Evolutionary conservation across 352 stramenopile genomes (phyloP).

Genomic region (Pythium utonaiense): DNA sequence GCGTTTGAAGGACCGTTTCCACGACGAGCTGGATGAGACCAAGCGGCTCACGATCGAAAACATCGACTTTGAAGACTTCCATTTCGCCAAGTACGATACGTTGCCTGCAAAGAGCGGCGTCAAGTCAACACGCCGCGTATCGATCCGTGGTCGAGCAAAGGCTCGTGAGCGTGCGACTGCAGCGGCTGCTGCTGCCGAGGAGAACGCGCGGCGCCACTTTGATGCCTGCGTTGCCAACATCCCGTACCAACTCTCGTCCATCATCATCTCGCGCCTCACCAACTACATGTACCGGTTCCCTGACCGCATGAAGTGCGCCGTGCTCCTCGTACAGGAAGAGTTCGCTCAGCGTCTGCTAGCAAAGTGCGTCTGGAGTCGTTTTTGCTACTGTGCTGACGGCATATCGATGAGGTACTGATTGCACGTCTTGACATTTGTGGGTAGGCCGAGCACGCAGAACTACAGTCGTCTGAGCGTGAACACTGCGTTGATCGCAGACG

Average conservation of each 20-base stretch:
- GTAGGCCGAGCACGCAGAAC: constrained; percentile 61
- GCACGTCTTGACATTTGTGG: too few species aligned
- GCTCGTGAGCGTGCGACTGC: constrained; percentile 12
- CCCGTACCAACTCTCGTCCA: constrained; percentile 84
- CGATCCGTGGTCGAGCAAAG: constrained; percentile 6
- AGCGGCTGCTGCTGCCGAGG: neutral
- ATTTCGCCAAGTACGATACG: constrained; percentile 22
- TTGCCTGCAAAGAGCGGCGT: neutral
- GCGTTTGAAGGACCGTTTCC: constrained; percentile 60
- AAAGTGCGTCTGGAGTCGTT: constrained; percentile 26
- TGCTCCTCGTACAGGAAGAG: constrained; percentile 84
- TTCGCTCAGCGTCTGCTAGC: constrained; percentile 74
- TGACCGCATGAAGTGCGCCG: constrained; percentile 47
- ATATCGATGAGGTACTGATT: too few species aligned
- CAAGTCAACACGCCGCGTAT: constrained; percentile 2
- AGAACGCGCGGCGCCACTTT: constrained; percentile 28
- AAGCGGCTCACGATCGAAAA: constrained; percentile 33
- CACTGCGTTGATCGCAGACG: constrained; percentile 66
- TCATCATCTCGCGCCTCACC: constrained; percentile 72
- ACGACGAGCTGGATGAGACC: constrained; percentile 8
- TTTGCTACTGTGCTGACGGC: neutral
- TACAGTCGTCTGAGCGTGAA: constrained; percentile 83
- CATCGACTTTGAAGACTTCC: constrained; percentile 43
- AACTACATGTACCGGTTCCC: constrained; percentile 67
- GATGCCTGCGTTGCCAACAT: constrained; percentile 86